A percentile compares a stretch with the other conserved stretches of the same genome.
Conservation (phyloP, 345 rosid species). For the Trapa bicornis region DNA sequence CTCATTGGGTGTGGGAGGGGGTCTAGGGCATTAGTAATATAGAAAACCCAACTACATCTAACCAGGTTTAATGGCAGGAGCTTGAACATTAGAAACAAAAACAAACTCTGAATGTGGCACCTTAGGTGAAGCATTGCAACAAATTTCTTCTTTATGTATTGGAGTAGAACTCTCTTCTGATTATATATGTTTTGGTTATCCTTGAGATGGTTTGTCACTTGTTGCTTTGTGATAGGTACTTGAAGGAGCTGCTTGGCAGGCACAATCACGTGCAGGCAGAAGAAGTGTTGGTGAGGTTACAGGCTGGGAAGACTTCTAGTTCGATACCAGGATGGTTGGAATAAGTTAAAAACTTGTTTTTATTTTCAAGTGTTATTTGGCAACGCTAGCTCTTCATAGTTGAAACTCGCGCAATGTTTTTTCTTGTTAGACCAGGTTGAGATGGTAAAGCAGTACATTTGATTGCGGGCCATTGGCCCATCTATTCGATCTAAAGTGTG, state of each 20-base stretch:
- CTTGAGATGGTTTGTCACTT: neutral
- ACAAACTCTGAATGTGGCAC: no score
- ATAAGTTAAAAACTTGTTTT: neutral
- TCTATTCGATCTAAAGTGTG: neutral
- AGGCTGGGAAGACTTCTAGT: neutral
- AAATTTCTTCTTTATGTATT: neutral
- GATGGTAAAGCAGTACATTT: neutral
- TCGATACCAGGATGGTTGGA: neutral
- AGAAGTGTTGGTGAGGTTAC: neutral
- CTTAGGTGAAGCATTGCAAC: neutral
- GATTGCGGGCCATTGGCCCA: neutral
- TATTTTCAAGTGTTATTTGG: no score
- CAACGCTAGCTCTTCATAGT: no score
- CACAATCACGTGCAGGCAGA: slow-evolving; percentile 25
- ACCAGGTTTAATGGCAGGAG: no score
- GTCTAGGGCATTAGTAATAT: no score
- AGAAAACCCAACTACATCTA: no score
- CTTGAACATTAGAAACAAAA: no score
- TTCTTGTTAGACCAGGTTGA: neutral
- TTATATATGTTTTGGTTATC: neutral
- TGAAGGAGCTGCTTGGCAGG: slow-evolving; percentile 24
- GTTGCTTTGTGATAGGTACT: slow-evolving; percentile 42
- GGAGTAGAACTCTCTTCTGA: neutral
- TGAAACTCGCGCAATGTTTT: neutral
- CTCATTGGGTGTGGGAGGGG: no score